Evolutionary conservation across 768 basidiomycete genomes (phyloP).

Genomic region (Suillus bovinus): DNA sequence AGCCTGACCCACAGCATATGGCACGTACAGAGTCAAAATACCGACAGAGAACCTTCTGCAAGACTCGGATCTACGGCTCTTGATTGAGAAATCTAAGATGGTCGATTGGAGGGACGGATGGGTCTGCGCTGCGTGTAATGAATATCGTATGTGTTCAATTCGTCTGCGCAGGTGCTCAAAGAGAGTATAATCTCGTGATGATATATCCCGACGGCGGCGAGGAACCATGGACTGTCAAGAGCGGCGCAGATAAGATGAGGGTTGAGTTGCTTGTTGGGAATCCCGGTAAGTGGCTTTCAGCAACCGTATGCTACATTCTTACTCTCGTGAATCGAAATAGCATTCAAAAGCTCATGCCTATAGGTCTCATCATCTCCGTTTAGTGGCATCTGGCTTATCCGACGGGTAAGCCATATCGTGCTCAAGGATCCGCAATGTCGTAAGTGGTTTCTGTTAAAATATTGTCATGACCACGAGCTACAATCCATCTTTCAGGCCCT

Average conservation of each 20-base stretch:
- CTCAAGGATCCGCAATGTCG: conserved; percentile 57
- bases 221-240: conserved; percentile 48
- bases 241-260: conserved; percentile 46
- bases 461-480: neutral
- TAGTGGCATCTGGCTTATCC: neutral
- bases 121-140: conserved; percentile 44
- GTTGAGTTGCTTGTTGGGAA: conserved; percentile 49
- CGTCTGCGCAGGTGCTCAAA: conserved; percentile 30
- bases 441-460: conserved; percentile 24
- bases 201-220: conserved; percentile 40
- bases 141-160: conserved; percentile 32
- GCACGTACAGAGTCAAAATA: conserved; percentile 56
- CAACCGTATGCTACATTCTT: neutral
- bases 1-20: conserved; percentile 58
- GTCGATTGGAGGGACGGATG: conserved; percentile 50
- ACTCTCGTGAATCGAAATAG: conserved; percentile 26
- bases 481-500: conserved; percentile 28
- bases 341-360: conserved; percentile 49
- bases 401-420: conserved; percentile 45
- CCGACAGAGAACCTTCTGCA: conserved; percentile 43
- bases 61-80: conserved; percentile 50
- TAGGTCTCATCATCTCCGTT: conserved; percentile 13
- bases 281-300: conserved; percentile 36
- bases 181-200: conserved; percentile 48
- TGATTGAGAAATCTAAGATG: conserved; percentile 55